Evolutionary conservation across 164 flowering plant species (phyloP), one percentile per base, ranked within the genome.

Genomic region (Sextonia rubra): DNA sequence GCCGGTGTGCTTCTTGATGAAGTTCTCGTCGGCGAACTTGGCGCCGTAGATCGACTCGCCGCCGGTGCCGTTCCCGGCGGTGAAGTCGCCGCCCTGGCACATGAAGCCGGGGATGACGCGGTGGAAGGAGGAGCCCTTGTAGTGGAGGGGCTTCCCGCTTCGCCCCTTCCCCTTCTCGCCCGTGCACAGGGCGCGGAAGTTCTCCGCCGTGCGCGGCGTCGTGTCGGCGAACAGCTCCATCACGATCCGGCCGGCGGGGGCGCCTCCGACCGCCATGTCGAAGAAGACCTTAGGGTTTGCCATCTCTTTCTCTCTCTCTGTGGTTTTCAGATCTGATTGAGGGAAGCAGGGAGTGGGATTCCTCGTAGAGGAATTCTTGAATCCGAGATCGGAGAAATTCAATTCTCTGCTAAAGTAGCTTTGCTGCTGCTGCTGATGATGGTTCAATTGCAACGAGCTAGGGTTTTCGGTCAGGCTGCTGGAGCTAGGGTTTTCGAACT

Each of bases 121-220:
- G 74, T 81, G 83, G 79, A 80, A 82, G 18, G 9, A 0, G 12
- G 83, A 82, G 12, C 83, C 85, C 73, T 80, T 82, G 80, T 52
- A 82, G 79, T 84, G 85, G 17, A 82, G 76, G 22, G 79, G 81
- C 73, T 82, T 82, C 2, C 83, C 83, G 29, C 64, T 27, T 7
- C 58, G 67, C 4, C 83, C 84, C 48, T 5, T 60, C 29, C 83
- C 84, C 72, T 90, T 91, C 90, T 89, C 94, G 25, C 93, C 93
- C 20, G 94, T 90, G 88, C 91, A n/a, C n/a, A n/a, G n/a, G n/a
- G n/a, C n/a, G n/a, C n/a, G n/a, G 90, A 70, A 90, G 90, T 74
- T 73, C 1, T n/a, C n/a, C n/a, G n/a, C n/a, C n/a, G n/a, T n/a
- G n/a, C n/a, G n/a, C n/a, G n/a, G n/a, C n/a, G n/a, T n/a, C n/a